Evolutionary conservation across 2,329 filamentous ascomycete genomes (phyloP), one percentile per base, ranked within the genome.

Genomic region (Sporothrix brasiliensis): DNA sequence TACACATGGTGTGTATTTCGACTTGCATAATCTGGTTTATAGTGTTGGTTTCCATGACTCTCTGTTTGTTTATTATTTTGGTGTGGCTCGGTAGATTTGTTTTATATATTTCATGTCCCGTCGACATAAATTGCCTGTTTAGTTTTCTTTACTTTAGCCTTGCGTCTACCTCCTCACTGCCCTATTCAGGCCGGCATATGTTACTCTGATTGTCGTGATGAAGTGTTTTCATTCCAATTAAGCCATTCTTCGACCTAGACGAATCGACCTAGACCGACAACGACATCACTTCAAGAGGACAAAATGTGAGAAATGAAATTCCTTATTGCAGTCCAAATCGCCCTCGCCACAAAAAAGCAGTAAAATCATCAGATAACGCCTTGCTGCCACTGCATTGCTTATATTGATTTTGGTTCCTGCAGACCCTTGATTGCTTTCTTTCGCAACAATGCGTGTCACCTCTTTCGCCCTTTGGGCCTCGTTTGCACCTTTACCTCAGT

Each of bases 291-390:
- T 5, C 11, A 16, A 44, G 3, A 4, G 1, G 10, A 60, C 10
- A 21, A 60, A 60, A 21, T 39, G 41, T n/a, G 19, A 21, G 39
- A 60, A 41, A 4, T 19, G 30, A 49, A 16, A 19, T 34, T 39
- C 14, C 21, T 16, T 9, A 44, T 34, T 67, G 56, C 49, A 52
- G 24, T 56, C 52, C 60, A 50, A 19, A 27, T 9, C 39, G n/a
- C 34, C 24, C 58, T 63, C 58, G 58, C 41, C 58, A 47, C n/a
- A 19, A 47, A 16, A 16, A 65, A 34, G 50, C 24, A 65, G 1
- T 47, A 10, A 65, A 50, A 21, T 50, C 30, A 52, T 39, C 30
- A 52, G 34, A 53, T 44, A 67, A 67, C 63, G 47, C 63, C 63
- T 67, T 65, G 61, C 61, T 65, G 14, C 61, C 58, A 34, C 56